Percentiles rank a stretch among this genome's conserved stretches.
Conservation (phyloP, 176 grass and related monocot genomes). For the Paspalum vaginatum region DNA sequence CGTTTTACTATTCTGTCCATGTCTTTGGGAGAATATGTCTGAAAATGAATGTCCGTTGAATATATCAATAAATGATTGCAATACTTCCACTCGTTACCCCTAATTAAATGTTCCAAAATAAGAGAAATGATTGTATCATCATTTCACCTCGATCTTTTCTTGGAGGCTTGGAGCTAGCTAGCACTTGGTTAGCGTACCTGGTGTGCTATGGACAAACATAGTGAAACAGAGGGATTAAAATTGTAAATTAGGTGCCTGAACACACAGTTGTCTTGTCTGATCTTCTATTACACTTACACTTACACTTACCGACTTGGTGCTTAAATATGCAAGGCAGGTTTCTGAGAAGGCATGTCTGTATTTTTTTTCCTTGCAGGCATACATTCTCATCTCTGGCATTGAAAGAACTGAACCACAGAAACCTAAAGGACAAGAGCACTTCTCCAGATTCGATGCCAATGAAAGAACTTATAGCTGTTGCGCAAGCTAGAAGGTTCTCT, state of each 20-base stretch:
- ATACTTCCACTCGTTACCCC: not conserved
- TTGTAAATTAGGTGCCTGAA: constrained; percentile 14
- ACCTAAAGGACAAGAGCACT: constrained; percentile 62
- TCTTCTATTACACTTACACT: not conserved
- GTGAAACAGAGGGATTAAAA: not conserved
- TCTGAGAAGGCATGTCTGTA: constrained; percentile 29
- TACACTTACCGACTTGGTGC: constrained; percentile 12
- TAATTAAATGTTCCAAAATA: not conserved
- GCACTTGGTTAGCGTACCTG: not conserved
- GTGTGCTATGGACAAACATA: not conserved
- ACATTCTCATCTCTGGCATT: constrained; percentile 49
- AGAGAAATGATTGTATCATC: not conserved
- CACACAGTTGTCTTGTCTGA: constrained; percentile 3
- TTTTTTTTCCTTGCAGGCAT: constrained; percentile 64
- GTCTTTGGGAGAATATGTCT: not conserved
- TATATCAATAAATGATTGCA: not conserved
- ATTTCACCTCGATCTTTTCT: not conserved
- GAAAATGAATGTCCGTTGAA: not conserved
- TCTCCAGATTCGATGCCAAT: constrained; percentile 86
- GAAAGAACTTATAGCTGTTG: constrained; percentile 92
- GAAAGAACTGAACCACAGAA: constrained; percentile 62
- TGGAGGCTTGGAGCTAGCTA: too few relatives aligned
- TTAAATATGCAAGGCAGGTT: constrained; percentile 45
- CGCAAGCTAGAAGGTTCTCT: constrained; percentile 77
- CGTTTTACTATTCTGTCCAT: not conserved